Percentiles rank a stretch among this genome's conserved stretches.
phyloP scores from a whole-genome alignment of 805 yeast species.

The Metschnikowia vanudenii region DNA sequence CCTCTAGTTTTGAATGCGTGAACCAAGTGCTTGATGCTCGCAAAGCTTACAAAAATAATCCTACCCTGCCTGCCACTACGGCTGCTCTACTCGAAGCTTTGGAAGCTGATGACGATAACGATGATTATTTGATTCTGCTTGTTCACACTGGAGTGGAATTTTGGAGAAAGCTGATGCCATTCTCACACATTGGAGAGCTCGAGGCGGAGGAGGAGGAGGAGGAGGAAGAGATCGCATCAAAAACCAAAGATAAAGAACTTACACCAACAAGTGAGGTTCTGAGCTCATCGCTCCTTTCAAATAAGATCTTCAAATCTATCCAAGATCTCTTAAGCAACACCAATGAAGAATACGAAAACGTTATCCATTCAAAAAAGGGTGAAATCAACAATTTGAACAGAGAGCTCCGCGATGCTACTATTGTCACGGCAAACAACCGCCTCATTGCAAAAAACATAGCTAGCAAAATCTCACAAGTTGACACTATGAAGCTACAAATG shows the following conservation, averaged over 20 bases:
- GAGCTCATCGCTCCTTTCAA: conserved; percentile 23
- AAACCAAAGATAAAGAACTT: neutral
- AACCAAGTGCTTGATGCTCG: conserved; percentile 31
- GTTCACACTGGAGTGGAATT: conserved; percentile 35
- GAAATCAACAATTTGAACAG: conserved; percentile 37
- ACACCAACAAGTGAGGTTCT: conserved; percentile 14
- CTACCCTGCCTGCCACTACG: conserved; percentile 10
- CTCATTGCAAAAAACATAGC: conserved; percentile 35
- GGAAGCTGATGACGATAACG: conserved; percentile 17
- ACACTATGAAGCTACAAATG: conserved; percentile 50
- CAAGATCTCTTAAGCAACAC: conserved; percentile 39
- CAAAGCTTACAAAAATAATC: conserved; percentile 15
- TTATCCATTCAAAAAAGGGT: conserved; percentile 34
- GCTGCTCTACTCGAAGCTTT: conserved; percentile 13
- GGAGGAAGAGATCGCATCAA: too few species aligned
- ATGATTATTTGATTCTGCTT: conserved; percentile 33
- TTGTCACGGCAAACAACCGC: conserved; percentile 43
- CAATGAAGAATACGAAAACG: conserved; percentile 38
- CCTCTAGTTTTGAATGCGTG: conserved; percentile 79
- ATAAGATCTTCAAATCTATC: conserved; percentile 37
- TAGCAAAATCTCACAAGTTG: conserved; percentile 40
- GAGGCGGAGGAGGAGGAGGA: conserved; percentile 10
- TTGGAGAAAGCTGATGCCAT: conserved; percentile 25
- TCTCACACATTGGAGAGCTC: conserved; percentile 9
- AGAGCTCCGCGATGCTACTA: conserved; percentile 39